A percentile compares a stretch with the other conserved stretches of the same genome.
These are phyloP conservation scores for Oxyria digyna DNA, from an alignment of 148 eudicot species.

Conservation along the genomic window DNA sequence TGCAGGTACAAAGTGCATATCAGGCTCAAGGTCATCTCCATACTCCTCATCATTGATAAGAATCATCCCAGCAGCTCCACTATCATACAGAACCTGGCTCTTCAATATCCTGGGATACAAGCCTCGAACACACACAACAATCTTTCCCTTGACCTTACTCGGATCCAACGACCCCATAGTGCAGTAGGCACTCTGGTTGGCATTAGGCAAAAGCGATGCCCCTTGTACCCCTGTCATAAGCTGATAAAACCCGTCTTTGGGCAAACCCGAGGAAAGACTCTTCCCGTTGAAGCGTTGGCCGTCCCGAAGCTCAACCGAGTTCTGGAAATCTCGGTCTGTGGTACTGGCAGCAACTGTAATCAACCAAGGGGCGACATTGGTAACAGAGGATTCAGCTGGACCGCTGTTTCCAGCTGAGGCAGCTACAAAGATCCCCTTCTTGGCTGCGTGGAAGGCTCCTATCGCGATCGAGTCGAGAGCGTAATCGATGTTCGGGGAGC, in stretches of 20 bases:
- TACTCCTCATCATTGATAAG: background rate
- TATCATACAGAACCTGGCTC: background rate
- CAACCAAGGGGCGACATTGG: slow-evolving; percentile 43
- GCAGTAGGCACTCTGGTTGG: background rate
- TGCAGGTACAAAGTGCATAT: slow-evolving; percentile 8
- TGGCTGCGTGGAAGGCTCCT: slow-evolving; percentile 38
- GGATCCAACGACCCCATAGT: background rate
- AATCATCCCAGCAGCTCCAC: slow-evolving; percentile 9
- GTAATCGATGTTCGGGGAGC: slow-evolving; percentile 21
- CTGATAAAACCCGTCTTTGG: background rate
- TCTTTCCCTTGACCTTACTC: slow-evolving; percentile 2
- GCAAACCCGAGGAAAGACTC: background rate
- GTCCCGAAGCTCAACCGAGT: slow-evolving; percentile 24
- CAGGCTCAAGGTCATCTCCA: slow-evolving; percentile 6
- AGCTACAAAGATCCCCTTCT: slow-evolving; percentile 30
- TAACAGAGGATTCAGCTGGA: slow-evolving; percentile 24
- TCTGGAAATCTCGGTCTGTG: slow-evolving; percentile 28
- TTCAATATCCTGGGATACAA: background rate
- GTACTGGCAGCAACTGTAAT: slow-evolving; percentile 51
- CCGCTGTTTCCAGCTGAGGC: slow-evolving; percentile 45
- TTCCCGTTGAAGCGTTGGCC: slow-evolving; percentile 17
- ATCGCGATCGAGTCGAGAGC: slow-evolving; percentile 24
- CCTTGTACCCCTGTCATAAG: slow-evolving; percentile 6
- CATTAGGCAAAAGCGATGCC: too few relatives aligned
- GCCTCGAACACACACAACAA: slow-evolving; percentile 1